Base-by-base conservation (phyloP, 345 rosid genomes). In the Pseudoturritis turrita region DNA sequence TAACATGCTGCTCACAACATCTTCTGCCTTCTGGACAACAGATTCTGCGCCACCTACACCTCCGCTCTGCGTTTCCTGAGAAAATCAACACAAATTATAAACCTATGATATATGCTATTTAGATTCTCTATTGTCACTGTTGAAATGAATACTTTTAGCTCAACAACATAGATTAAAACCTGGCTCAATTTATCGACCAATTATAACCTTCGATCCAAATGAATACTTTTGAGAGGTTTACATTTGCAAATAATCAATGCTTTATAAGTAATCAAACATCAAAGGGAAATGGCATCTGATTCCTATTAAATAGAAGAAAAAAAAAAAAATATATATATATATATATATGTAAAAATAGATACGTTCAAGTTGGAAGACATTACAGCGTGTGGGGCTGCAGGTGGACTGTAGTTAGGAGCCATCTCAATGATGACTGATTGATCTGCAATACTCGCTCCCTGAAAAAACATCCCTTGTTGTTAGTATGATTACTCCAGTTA, bases 361-460 rank as follows among this genome's bases (percentile, higher is more conserved):
- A 33, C 0, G 55, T 15, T 15, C 47, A 50, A 60, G 37, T 49
- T 25, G n/a, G 46, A 61, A 57, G 65, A 79, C 60, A 83, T 82
- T 88, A 88, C 97, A 31, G 73, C 25, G 19, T 68, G 72, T 62
- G 76, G 26, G 41, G 77, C 80, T 25, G 73, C 73, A 26, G 92
- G 96, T 25, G 83, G 86, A 73, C 76, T 80, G 82, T 85, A 90
- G 70, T 85, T 83, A 23, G 89, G 83, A 81, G 89, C 98, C 75
- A 83, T 71, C 36, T 85, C 85, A 43, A 93, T 80, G 62, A 49
- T 79, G 60, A 93, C 94, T 53, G 94, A 63, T 70, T 84, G 86
- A 56, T 93, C 94, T 44, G 90, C 90, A 70, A 93, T 90, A 15
- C 93, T 93, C 52, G 97, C 93, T 65, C 97, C 97, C 98, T 77